Conservation (phyloP, 2,329 filamentous ascomycete genomes). For the Scedosporium aurantiacum region DNA sequence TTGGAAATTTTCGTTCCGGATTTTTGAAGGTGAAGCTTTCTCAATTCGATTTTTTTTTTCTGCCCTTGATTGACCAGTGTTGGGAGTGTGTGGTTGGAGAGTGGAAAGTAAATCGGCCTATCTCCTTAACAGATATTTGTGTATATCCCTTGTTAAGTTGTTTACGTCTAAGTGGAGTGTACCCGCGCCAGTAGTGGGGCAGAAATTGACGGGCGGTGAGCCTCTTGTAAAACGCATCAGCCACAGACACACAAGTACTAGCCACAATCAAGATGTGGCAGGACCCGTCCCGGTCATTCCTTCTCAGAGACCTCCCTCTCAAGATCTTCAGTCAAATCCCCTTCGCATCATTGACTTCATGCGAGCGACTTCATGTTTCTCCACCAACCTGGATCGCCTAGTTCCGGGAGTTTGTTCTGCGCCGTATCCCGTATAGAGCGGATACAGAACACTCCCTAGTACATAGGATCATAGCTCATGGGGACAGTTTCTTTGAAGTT, state of each 20-base stretch:
- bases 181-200: background rate
- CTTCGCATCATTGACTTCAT: too few relatives aligned
- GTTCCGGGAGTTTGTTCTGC: too few relatives aligned
- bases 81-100: background rate
- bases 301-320: too few relatives aligned
- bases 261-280: too few relatives aligned
- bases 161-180: background rate
- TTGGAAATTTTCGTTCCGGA: background rate
- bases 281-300: too few relatives aligned
- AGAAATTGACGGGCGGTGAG: background rate
- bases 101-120: background rate
- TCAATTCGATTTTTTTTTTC: conserved; percentile 3
- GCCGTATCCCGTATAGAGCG: too few relatives aligned
- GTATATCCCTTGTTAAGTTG: background rate
- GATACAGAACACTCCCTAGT: too few relatives aligned
- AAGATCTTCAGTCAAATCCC: too few relatives aligned
- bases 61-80: background rate
- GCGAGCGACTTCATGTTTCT: too few relatives aligned
- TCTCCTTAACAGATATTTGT: background rate
- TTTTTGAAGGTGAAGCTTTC: background rate
- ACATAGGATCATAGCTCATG: too few relatives aligned
- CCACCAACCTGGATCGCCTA: too few relatives aligned
- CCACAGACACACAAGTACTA: background rate
- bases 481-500: too few relatives aligned
- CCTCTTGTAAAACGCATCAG: background rate